Evolutionary conservation across 257 asterid species (phyloP).

Genomic region (Solanum infundibuliforme): DNA sequence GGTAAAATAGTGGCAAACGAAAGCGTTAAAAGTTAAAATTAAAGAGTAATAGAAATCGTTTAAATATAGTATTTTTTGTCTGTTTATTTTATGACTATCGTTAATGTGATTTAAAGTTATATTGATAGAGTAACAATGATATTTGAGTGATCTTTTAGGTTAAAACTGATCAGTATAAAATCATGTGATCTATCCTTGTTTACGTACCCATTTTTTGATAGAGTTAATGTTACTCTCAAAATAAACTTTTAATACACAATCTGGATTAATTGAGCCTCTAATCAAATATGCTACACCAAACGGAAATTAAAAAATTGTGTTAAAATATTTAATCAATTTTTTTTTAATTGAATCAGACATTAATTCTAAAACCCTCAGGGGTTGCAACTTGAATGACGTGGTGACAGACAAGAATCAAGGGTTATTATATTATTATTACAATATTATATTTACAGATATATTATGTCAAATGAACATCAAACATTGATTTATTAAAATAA

Average conservation of each 20-base stretch:
- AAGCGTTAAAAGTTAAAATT: background rate
- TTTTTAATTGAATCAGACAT: background rate
- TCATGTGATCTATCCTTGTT: accelerated
- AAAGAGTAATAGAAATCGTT: background rate
- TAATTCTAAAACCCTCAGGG: background rate
- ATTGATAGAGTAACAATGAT: background rate
- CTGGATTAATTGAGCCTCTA: too few species aligned
- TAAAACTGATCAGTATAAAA: too few species aligned
- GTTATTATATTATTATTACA: background rate
- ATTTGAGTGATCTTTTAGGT: too few species aligned
- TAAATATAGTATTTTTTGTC: too few species aligned
- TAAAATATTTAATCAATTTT: background rate
- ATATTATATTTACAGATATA: background rate
- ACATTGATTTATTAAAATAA: background rate
- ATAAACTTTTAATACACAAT: background rate
- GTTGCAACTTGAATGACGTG: background rate
- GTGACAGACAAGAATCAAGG: background rate
- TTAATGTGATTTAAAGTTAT: accelerated
- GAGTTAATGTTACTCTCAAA: background rate
- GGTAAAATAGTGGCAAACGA: accelerated
- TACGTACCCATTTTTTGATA: background rate
- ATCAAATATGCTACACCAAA: background rate
- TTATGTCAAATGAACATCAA: background rate
- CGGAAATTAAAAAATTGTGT: background rate
- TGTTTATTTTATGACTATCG: accelerated